Base-by-base conservation (phyloP, 345 rosid species). In the Populus deltoides region DNA sequence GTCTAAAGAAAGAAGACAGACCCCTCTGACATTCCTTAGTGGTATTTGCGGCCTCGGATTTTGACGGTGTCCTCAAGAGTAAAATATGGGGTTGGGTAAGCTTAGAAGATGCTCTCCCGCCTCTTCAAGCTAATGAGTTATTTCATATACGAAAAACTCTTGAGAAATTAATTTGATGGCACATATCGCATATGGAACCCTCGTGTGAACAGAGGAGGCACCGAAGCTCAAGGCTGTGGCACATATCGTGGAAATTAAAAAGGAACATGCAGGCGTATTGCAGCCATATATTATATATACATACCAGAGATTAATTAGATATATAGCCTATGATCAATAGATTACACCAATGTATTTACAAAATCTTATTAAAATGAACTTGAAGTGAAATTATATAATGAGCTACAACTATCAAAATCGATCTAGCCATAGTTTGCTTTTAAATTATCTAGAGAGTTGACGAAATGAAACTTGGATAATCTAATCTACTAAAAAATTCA, bases 1-100 rank as follows among this genome's bases (percentile, higher is more conserved):
- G 62, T 45, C 15, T 47, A 45, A 63, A 71, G 71, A 31, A 45
- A 22, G 17, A n/a, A 65, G 55, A 8, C 43, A 51, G 18, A 8
- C 18, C 24, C 66, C 68, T 69, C 74, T 57, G 57, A 22, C 80
- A 59, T 61, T 53, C 74, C 27, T 41, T 41, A 10, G 11, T 22
- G 70, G 62, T 29, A 2, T 41, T 41, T 62, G 47, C 62, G 80
- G 75, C 62, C 75, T 65, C 7, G 3, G 43, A 71, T 77, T 77
- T 70, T 7, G 33, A 61, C n/a, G n/a, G 53, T 43, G 0, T 38
- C 36, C 75, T 16, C 4, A 74, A 10, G 47, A 43, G n/a, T 5
- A 18, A 18, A 70, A 20, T n/a, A 29, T 25, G 25, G 22, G 59
- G 20, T 20, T 2, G 4, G 45, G 38, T 1, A 31, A 3, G 24